Evolutionary conservation across 768 basidiomycete genomes (phyloP), one percentile per base, ranked within the genome.

Genomic region (Termitomyces sp.): DNA sequence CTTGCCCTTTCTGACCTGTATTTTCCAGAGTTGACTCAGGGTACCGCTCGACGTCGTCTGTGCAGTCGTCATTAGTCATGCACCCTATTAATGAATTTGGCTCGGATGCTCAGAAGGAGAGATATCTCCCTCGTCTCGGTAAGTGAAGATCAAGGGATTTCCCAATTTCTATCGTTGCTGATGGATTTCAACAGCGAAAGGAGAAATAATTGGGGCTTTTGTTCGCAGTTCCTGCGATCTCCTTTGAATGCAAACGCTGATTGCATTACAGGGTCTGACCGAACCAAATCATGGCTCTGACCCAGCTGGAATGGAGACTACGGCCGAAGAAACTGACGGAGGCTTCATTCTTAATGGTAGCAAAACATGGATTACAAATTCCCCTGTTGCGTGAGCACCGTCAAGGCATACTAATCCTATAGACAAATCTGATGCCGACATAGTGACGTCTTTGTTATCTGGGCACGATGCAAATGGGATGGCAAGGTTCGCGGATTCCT

Each of bases 231-330:
- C 39, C 25, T 32, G 25, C 50, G 41, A 59, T 19, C 14, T 19
- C 46, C 35, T 43, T 58, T 42, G 12, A 3, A 19, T 52, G 16
- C 19, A 52, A 42, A 56, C 51, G 42, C 39, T 32, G 10, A 50
- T 47, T 16, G 30, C 39, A 41, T 41, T 27, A 28, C 57, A 96
- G 94, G 94, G 95, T 28, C 74, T 98, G 42, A 98, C 96, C 0
- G 96, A 98, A 72, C 92, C 96, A 0, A 94, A 98, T 63, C 94
- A 97, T 66, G 96, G 96, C 23, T 98, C 95, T 2, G 96, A 98
- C 64, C 95, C 95, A 16, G 88, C 86, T n/a, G 85, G 88, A n/a
- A 98, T 98, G 96, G 91, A 95, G 66, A 97, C 96, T 1, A 86
- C 81, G 27, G 96, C 94, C 11, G 84, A 83, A 59, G 92, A 97